A percentile compares a stretch with the other conserved stretches of the same genome.
Evolutionary conservation across 176 grass and related monocot species (phyloP).

Genomic region (Stipa capillata): DNA sequence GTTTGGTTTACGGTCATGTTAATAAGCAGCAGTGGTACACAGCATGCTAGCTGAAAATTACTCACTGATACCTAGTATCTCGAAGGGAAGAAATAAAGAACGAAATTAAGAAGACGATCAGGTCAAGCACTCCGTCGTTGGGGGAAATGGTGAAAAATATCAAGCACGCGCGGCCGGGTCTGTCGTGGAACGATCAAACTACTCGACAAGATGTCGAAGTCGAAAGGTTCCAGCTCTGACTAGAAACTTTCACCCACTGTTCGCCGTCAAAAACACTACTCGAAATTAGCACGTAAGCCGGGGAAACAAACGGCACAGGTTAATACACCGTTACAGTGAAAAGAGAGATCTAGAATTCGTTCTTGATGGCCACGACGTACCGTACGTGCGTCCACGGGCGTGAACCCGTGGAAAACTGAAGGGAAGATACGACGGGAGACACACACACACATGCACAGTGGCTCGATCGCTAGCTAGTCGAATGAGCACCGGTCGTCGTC

Average conservation of each 20-base stretch:
- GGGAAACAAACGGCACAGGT: background rate
- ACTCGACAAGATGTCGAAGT: background rate
- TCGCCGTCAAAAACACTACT: background rate
- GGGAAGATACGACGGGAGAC: background rate
- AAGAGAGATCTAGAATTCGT: background rate
- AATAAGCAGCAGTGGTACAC: too few relatives aligned
- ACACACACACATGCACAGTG: too few relatives aligned
- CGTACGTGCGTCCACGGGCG: too few relatives aligned
- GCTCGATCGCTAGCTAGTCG: background rate
- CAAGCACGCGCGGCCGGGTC: background rate
- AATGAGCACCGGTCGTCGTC: conserved; percentile 13
- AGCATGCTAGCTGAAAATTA: background rate
- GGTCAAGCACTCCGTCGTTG: conserved; percentile 4
- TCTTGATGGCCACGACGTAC: too few relatives aligned
- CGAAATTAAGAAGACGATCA: background rate
- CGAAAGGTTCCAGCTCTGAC: background rate
- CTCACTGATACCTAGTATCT: background rate
- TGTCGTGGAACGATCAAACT: conserved; percentile 4
- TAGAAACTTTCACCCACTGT: background rate
- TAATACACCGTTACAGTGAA: background rate
- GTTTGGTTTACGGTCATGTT: background rate
- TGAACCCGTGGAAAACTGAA: background rate
- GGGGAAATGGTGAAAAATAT: background rate
- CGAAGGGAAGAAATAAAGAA: background rate
- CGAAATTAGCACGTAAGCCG: background rate